A percentile compares a stretch with the other conserved stretches of the same genome.
Conservation (phyloP, 495 filamentous ascomycete species). For the Bombardia bombarda region DNA sequence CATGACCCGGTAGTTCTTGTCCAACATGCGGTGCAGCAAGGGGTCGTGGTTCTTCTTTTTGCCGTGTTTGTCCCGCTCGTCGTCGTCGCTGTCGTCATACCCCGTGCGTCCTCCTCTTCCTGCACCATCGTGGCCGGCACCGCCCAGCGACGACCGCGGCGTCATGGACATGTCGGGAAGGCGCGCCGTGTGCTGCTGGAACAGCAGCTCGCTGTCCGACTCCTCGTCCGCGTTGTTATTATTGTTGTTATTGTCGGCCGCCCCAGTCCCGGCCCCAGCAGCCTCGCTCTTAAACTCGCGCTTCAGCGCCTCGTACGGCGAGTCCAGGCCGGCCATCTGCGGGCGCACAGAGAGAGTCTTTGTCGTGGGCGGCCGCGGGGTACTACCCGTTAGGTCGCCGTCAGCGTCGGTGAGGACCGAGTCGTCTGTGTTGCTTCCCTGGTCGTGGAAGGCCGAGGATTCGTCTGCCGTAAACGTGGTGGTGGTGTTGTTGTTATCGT, state of each 20-base stretch:
- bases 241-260: not conserved
- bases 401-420: conserved; percentile 44
- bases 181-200: conserved; percentile 32
- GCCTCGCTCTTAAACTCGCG: conserved; percentile 41
- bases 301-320: conserved; percentile 58
- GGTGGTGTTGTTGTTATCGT: not conserved
- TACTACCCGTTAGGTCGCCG: conserved; percentile 44
- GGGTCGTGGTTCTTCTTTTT: conserved; percentile 48
- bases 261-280: conserved; percentile 5
- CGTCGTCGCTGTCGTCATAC: conserved; percentile 24
- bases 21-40: conserved; percentile 77
- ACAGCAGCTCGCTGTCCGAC: conserved; percentile 36
- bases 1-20: conserved; percentile 89
- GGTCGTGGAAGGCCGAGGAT: conserved; percentile 21
- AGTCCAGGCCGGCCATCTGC: conserved; percentile 53
- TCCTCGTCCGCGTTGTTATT: conserved; percentile 17
- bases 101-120: not conserved
- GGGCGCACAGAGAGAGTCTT: conserved; percentile 29
- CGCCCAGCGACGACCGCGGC: conserved; percentile 27
- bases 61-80: conserved; percentile 34
- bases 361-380: conserved; percentile 40
- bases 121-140: not conserved
- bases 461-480: conserved; percentile 24
- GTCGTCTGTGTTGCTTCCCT: conserved; percentile 36
- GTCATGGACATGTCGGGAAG: conserved; percentile 54